Base-by-base conservation (phyloP, 2,329 filamentous ascomycete species). In the Aspergillus fischeri region DNA sequence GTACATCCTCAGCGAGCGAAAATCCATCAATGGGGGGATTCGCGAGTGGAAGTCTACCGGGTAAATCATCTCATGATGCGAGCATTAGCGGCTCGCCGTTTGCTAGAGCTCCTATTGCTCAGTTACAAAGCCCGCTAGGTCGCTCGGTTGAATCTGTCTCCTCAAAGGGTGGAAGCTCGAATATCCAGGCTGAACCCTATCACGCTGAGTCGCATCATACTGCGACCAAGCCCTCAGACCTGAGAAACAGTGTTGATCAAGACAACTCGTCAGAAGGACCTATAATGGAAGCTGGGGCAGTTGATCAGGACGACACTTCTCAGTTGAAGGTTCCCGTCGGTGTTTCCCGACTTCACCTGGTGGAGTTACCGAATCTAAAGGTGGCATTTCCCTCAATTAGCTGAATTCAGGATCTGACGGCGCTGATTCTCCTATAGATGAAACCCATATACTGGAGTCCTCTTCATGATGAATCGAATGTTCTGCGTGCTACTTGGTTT, bases 361-460 rank as follows among this genome's bases (percentile, higher is more conserved):
- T 97, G 1, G 86, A 90, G 57, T 80, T 97, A 65, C 92, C 93
- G 24, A 83, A 83, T 53, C 77, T 96, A 56, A 79, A 76, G 67
- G 72, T 74, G 20, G 21, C 2, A 7, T 47, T 47, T 47, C 11
- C 44, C 21, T 47, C 44, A 1, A 7, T n/a, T 20, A 49, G 21
- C 38, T 9, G 9, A 8, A 10, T 17, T 17, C 25, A 14, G 7
- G 25, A 49, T 7, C 24, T 6, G 1, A 11, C 49, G n/a, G 1
- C 44, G 49, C 52, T 65, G 52, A 66, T 52, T 35, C 29, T 28
- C 17, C 35, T 42, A 11, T 82, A 90, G 67, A 96, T 99, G 92
- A 91, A 92, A 72, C 94, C 94, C 0, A 97, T 97, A 58, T 99
- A 99, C 71, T 99, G 94, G 94, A 92, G 89, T 20, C 93, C 94